A percentile compares a stretch with the other conserved stretches of the same genome.
phyloP scores from a whole-genome alignment of 2,329 filamentous ascomycete genomes.

The Colletotrichum musicola region DNA sequence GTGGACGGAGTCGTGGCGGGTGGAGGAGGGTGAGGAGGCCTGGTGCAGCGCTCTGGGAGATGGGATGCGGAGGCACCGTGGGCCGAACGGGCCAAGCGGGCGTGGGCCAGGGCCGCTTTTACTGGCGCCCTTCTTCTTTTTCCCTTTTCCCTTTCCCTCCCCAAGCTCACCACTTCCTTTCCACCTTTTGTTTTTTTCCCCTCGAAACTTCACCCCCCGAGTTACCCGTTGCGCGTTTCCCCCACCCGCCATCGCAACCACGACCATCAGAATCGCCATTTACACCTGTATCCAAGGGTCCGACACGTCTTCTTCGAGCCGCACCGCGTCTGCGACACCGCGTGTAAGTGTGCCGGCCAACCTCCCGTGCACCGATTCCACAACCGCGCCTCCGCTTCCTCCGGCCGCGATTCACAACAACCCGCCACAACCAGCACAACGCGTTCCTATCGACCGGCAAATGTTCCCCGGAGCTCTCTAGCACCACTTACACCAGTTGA shows the following conservation, averaged over 20 bases:
- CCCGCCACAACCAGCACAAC: slow-evolving; percentile 32
- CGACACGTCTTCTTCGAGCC: slow-evolving; percentile 38
- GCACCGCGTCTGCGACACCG: slow-evolving; percentile 38
- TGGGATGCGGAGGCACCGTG: slow-evolving; percentile 40
- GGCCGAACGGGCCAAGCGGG: slow-evolving; percentile 39
- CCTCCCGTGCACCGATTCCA: slow-evolving; percentile 34
- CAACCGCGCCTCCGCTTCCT: slow-evolving; percentile 33
- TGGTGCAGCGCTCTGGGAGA: slow-evolving; percentile 37
- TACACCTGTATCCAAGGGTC: slow-evolving; percentile 16
- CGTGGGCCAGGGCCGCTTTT: slow-evolving; percentile 39
- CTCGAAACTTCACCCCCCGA: slow-evolving; percentile 40
- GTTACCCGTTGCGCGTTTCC: slow-evolving; percentile 27
- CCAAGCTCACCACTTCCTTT: slow-evolving; percentile 43
- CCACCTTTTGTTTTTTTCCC: slow-evolving; percentile 45
- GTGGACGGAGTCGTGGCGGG: slow-evolving; percentile 48
- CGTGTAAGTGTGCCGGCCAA: slow-evolving; percentile 39
- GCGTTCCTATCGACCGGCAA: slow-evolving; percentile 41
- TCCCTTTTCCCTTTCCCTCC: slow-evolving; percentile 49
- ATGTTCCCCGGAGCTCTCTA: slow-evolving; percentile 12
- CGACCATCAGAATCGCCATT: slow-evolving; percentile 29
- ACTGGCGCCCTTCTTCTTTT: slow-evolving; percentile 42
- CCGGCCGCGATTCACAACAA: slow-evolving; percentile 33
- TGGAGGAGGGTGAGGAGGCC: slow-evolving; percentile 46
- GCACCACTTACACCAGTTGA: slow-evolving; percentile 22
- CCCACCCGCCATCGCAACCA: slow-evolving; percentile 33